These are phyloP conservation scores for Kodamaea jinghongensis DNA, from an alignment of 805 yeast genomes.

Conservation along the genomic window DNA sequence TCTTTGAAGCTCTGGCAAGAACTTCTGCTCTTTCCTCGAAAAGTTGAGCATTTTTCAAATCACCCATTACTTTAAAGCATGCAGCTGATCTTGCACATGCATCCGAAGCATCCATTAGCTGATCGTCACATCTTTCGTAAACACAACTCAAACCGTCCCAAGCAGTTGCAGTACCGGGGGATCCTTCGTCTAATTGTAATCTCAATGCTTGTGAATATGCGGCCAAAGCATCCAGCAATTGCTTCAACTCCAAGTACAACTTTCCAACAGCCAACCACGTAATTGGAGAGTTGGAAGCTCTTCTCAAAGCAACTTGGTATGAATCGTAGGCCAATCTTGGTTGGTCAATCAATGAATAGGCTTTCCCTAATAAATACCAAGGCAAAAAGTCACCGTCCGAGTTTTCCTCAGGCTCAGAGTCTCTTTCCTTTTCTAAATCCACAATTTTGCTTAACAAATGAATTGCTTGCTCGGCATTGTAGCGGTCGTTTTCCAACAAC, in stretches of 20 bases:
- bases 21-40: constrained; percentile 45
- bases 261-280: constrained; percentile 69
- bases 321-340: constrained; percentile 55
- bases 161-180: constrained; percentile 51
- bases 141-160: constrained; percentile 67
- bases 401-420: constrained; percentile 13
- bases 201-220: constrained; percentile 67
- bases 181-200: constrained; percentile 46
- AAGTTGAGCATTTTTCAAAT: constrained; percentile 37
- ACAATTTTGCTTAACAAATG: constrained; percentile 32
- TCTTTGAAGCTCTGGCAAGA: constrained; percentile 41
- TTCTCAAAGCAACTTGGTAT: constrained; percentile 51
- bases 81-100: constrained; percentile 53
- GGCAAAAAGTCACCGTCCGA: constrained; percentile 51
- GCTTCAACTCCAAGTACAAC: constrained; percentile 55
- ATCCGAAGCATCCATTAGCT: constrained; percentile 56
- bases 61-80: constrained; percentile 49
- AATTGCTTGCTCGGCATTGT: constrained; percentile 36
- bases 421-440: constrained; percentile 20
- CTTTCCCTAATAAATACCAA: constrained; percentile 54
- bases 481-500: constrained; percentile 26
- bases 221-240: constrained; percentile 61
- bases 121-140: constrained; percentile 62
- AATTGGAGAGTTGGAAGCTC: constrained; percentile 52
- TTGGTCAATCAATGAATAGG: constrained; percentile 44